Conservation (phyloP, 805 yeast species). For the Monosporozyma aerobia region DNA sequence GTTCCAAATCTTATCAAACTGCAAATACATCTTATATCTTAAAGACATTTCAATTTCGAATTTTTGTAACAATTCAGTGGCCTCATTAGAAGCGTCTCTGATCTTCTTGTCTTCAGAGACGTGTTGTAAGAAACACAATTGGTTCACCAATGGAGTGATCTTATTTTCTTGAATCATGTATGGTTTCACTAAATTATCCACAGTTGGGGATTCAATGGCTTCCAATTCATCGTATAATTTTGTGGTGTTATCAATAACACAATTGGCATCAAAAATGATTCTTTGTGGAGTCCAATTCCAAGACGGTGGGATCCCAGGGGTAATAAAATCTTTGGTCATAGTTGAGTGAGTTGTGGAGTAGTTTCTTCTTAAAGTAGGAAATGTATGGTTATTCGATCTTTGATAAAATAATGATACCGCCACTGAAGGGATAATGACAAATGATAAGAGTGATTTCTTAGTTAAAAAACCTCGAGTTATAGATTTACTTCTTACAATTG, state of each 20-base stretch:
- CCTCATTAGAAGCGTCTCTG: slow-evolving; percentile 61
- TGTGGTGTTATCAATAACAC: slow-evolving; percentile 36
- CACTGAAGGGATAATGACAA: not conserved
- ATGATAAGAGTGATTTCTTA: not conserved
- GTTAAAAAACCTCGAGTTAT: not conserved
- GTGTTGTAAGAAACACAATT: slow-evolving; percentile 59
- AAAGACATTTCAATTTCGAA: slow-evolving; percentile 53
- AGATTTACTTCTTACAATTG: not conserved
- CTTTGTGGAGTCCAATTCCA: slow-evolving; percentile 56
- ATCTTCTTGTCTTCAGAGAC: slow-evolving; percentile 57
- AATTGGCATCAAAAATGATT: slow-evolving; percentile 36
- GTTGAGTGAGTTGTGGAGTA: not conserved
- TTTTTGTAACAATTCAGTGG: slow-evolving; percentile 49
- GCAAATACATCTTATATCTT: slow-evolving; percentile 57
- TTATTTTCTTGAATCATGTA: slow-evolving; percentile 44
- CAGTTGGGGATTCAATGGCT: slow-evolving; percentile 38
- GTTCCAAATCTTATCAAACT: slow-evolving; percentile 45
- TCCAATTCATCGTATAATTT: slow-evolving; percentile 48
- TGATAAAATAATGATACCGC: not conserved
- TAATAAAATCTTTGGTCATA: slow-evolving; percentile 3
- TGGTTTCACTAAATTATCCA: slow-evolving; percentile 49
- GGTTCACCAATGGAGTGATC: slow-evolving; percentile 37
- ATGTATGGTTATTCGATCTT: not conserved
- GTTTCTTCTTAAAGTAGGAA: not conserved
- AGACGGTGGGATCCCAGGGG: slow-evolving; percentile 34